Evolutionary conservation across 1,284 basidiomycete genomes (phyloP), one percentile per base, ranked within the genome.

Genomic region (Sporisorium graminicola): DNA sequence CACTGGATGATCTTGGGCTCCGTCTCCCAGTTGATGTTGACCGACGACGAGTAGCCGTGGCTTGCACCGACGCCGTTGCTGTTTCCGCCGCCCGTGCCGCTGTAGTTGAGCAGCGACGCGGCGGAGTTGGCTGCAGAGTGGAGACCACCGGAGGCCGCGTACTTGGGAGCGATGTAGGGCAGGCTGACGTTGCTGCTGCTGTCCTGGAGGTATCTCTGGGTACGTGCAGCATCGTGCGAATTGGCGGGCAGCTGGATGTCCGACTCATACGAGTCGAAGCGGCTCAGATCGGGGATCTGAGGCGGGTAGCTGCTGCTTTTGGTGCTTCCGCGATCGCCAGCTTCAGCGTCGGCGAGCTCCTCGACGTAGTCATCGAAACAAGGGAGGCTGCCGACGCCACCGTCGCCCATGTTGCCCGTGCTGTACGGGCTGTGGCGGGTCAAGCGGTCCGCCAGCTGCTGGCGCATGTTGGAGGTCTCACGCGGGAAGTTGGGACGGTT

Each of bases 1-100:
- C 77, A 79, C 65, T 77, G 65, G 26, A 79, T 74, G 58, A 79
- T 79, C 67, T 70, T 69, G 27, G 75, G 75, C 54, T 71, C 60
- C 29, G 29, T 60, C 24, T 67, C 67, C 63, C 63, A 75, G 56
- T 75, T 55, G 59, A 69, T 57, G 62, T 68, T 62, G 56, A 66
- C 43, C 52, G 63, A 61, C 6, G 66, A 66, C 9, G 58, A 62
- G 69, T 72, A 65, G 9, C 67, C 67, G 43, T 70, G 67, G 35
- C 57, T 54, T 2, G 63, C 68, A 42, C 55, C 63, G n/a, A 61
- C 68, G 27, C 31, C 29, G 49, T 37, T 58, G 44, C 29, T 58
- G 33, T 68, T 62, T 24, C 63, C 68, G 27, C 58, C 58, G 35
- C 62, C 68, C 2, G 53, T 42, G 29, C 61, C 65, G 47, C 54